phyloP scores from a whole-genome alignment of 805 yeast genomes.

The Sugiyamaella mastotermitis region DNA sequence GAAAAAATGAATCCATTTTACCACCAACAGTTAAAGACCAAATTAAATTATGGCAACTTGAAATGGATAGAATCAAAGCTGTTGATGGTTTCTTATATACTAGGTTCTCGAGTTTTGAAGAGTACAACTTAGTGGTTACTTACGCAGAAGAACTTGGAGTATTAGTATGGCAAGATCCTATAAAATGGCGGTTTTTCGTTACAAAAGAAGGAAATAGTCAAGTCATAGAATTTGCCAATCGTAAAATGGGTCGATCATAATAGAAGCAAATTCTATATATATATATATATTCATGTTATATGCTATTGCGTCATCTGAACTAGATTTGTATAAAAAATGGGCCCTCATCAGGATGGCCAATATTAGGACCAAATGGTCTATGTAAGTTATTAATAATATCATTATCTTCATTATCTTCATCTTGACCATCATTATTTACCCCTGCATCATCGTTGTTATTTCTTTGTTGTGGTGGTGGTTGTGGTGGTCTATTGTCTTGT shows the following conservation, averaged over 20 bases:
- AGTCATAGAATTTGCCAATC: conserved; percentile 83
- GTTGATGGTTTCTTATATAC: conserved; percentile 83
- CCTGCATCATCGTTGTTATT: conserved; percentile 7
- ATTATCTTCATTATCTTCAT: background rate
- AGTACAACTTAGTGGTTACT: conserved; percentile 61
- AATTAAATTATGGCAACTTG: conserved; percentile 92
- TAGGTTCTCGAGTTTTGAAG: conserved; percentile 73
- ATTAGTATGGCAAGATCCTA: conserved; percentile 75
- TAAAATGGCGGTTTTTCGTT: conserved; percentile 71
- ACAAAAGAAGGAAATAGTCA: conserved; percentile 81
- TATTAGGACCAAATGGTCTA: conserved; percentile 7
- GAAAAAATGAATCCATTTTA: conserved; percentile 52
- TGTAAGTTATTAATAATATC: background rate
- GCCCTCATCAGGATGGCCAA: conserved; percentile 1
- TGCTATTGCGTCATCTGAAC: too few species aligned
- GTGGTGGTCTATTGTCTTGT: conserved; percentile 3
- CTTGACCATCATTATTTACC: background rate
- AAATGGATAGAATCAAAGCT: conserved; percentile 83
- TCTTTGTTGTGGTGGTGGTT: background rate
- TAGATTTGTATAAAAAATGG: too few species aligned
- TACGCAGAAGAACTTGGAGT: conserved; percentile 93
- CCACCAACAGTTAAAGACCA: conserved; percentile 99
- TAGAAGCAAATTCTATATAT: too few species aligned
- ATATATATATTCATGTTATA: too few species aligned
- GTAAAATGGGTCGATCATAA: too few species aligned